phyloP scores from a whole-genome alignment of 1,284 basidiomycete species.

The Microbotryum silenes-acaulis region DNA sequence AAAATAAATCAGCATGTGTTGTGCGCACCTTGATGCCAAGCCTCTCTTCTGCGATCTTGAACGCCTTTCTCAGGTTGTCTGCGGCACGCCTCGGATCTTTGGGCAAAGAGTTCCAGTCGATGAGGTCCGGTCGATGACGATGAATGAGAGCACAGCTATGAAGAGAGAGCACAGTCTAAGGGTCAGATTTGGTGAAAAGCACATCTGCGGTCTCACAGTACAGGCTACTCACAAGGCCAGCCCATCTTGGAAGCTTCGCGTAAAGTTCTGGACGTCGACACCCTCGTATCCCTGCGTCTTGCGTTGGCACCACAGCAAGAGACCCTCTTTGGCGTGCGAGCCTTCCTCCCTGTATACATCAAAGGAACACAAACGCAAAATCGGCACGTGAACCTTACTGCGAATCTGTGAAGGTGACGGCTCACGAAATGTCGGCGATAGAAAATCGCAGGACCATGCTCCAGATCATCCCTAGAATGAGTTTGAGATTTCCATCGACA shows the following conservation, averaged over 20 bases:
- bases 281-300: constrained; percentile 87
- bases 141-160: constrained; percentile 89
- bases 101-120: constrained; percentile 77
- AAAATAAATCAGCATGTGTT: not conserved
- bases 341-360: constrained; percentile 72
- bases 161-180: not conserved
- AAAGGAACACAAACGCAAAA: not conserved
- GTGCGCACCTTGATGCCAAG: constrained; percentile 74
- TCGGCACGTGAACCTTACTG: not conserved
- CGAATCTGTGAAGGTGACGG: constrained; percentile 13
- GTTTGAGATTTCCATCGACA: constrained; percentile 93
- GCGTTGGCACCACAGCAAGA: constrained; percentile 94
- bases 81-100: constrained; percentile 57
- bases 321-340: constrained; percentile 89
- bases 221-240: constrained; percentile 70
- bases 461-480: constrained; percentile 99
- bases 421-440: constrained; percentile 91
- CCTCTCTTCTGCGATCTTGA: constrained; percentile 74
- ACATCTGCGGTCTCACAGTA: not conserved
- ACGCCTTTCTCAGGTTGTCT: constrained; percentile 70
- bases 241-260: constrained; percentile 84
- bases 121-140: constrained; percentile 86
- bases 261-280: constrained; percentile 89
- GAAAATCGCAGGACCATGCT: constrained; percentile 93
- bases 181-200: too few relatives aligned